Percentiles rank a stretch among this genome's conserved stretches.
Evolutionary conservation across 2,329 filamentous ascomycete genomes (phyloP).

Genomic region (Beauveria pseudobassiana): DNA sequence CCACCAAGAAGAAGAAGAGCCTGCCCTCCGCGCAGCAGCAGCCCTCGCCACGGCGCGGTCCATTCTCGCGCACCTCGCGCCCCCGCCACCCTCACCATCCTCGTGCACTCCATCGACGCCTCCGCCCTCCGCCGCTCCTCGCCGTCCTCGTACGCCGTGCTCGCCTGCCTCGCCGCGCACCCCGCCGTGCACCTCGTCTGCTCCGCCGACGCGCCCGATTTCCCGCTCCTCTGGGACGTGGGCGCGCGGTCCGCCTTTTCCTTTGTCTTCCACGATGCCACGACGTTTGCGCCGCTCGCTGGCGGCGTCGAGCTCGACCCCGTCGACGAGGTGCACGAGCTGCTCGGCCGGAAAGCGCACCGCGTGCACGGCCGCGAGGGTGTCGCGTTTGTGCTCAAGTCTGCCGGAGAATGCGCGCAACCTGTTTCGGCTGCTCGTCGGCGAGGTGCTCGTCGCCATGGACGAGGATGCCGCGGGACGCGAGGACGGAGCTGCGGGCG

Average conservation of each 20-base stretch:
- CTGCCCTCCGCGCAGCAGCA: not conserved
- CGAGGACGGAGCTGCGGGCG: conserved; percentile 52
- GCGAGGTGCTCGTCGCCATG: conserved; percentile 69
- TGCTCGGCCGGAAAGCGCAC: conserved; percentile 73
- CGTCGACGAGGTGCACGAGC: conserved; percentile 82
- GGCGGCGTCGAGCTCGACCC: conserved; percentile 60
- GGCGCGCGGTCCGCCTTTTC: conserved; percentile 74
- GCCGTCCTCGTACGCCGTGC: conserved; percentile 49
- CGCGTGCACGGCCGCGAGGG: conserved; percentile 85
- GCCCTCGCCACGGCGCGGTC: conserved; percentile 5
- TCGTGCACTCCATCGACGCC: conserved; percentile 85
- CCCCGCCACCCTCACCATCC: conserved; percentile 48
- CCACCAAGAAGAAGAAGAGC: not conserved
- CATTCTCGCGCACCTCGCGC: conserved; percentile 28
- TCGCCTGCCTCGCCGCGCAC: conserved; percentile 71
- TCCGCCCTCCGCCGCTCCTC: conserved; percentile 58
- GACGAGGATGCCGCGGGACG: conserved; percentile 48
- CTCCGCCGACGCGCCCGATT: conserved; percentile 82
- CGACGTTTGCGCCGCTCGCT: conserved; percentile 72
- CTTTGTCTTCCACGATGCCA: conserved; percentile 89
- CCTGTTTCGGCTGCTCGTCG: conserved; percentile 76
- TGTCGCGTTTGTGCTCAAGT: conserved; percentile 81
- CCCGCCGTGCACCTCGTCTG: conserved; percentile 65
- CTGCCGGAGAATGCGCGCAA: conserved; percentile 87
- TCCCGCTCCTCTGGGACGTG: conserved; percentile 83